These are phyloP conservation scores for Camelina laxa DNA, from an alignment of 345 rosid species.

Conservation along the genomic window DNA sequence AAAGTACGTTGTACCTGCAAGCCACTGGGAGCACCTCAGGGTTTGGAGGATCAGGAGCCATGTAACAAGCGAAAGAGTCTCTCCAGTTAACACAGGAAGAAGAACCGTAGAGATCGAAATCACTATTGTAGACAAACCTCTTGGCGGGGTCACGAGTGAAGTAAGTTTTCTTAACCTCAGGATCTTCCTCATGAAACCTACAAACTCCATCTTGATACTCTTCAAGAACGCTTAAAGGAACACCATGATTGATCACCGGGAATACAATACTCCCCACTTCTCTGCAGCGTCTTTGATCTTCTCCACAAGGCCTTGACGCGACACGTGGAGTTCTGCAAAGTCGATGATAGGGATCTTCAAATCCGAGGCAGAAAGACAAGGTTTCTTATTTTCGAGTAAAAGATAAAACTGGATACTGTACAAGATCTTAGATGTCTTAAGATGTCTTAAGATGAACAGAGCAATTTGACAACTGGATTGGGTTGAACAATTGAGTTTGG, in stretches of 20 bases:
- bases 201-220: constrained; percentile 46
- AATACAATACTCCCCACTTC: constrained; percentile 63
- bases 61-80: constrained; percentile 42
- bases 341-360: constrained; percentile 50
- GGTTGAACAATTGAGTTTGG: not conserved
- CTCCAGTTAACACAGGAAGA: constrained; percentile 50
- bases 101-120: constrained; percentile 48
- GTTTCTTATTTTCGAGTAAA: not conserved
- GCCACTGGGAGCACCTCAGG: constrained; percentile 50
- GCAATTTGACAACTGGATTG: not conserved
- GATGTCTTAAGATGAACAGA: no score
- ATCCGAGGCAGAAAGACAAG: not conserved
- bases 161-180: constrained; percentile 43
- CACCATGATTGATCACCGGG: constrained; percentile 55
- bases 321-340: constrained; percentile 22
- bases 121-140: constrained; percentile 45
- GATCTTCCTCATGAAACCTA: constrained; percentile 52
- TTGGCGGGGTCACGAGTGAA: constrained; percentile 42
- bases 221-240: constrained; percentile 44
- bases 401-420: no score
- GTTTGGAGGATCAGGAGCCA: constrained; percentile 48
- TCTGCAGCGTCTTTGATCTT: constrained; percentile 42
- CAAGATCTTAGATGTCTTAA: no score
- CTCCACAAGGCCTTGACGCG: constrained; percentile 23
- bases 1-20: constrained; percentile 43